Evolutionary conservation across 2,329 filamentous ascomycete species (phyloP).

Genomic region (Endocalyx cinctus): DNA sequence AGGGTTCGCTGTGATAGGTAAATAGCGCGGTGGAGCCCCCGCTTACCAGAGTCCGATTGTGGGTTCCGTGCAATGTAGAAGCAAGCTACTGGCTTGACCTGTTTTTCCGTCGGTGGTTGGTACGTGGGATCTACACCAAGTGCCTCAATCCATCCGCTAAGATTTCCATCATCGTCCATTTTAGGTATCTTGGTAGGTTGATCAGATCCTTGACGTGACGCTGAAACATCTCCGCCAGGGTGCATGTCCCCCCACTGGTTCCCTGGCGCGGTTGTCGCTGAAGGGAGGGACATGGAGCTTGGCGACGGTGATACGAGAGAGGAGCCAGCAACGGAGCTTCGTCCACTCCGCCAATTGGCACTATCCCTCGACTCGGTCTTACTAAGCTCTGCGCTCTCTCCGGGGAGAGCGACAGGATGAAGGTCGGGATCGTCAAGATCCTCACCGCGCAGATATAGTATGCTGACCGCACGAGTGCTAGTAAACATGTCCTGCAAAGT

Average conservation of each 20-base stretch:
- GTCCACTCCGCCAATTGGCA: conserved; percentile 49
- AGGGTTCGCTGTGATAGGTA: conserved; percentile 77
- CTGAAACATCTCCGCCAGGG: conserved; percentile 42
- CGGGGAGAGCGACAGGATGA: conserved; percentile 68
- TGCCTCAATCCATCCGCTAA: conserved; percentile 84
- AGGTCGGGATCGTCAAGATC: conserved; percentile 76
- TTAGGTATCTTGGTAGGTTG: conserved; percentile 49
- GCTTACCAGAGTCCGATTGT: conserved; percentile 43
- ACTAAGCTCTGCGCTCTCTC: conserved; percentile 59
- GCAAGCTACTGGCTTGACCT: conserved; percentile 73
- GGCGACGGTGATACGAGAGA: conserved; percentile 62
- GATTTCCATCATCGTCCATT: conserved; percentile 57
- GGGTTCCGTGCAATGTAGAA: conserved; percentile 70
- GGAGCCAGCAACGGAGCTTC: conserved; percentile 55
- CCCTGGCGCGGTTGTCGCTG: conserved; percentile 44
- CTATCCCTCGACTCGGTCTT: conserved; percentile 46
- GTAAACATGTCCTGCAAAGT: conserved; percentile 85
- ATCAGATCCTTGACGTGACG: conserved; percentile 42
- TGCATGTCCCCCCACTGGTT: conserved; percentile 59
- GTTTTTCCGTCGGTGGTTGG: conserved; percentile 68
- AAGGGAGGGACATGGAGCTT: conserved; percentile 59
- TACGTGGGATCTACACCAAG: conserved; percentile 86
- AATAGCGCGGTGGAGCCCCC: conserved; percentile 74
- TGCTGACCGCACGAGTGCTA: conserved; percentile 72
- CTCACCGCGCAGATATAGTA: conserved; percentile 72